phyloP scores from a whole-genome alignment of 805 yeast genomes.

The Myxozyma neotropica region DNA sequence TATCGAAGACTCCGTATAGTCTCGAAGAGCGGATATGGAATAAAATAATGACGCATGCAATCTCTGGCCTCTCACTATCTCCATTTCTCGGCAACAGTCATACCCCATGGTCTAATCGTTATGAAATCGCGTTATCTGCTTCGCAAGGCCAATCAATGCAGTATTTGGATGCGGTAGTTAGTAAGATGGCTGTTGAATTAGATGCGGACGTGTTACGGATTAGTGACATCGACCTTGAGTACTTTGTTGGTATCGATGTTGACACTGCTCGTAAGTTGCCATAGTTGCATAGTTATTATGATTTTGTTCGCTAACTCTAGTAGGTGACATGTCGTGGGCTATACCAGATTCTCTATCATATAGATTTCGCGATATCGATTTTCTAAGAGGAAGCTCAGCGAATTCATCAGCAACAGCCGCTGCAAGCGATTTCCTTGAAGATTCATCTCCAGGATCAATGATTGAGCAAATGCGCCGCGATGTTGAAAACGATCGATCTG shows the following conservation, averaged over 20 bases:
- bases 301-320: no score
- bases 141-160: constrained; percentile 29
- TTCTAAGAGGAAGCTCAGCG: not conserved
- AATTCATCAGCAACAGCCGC: not conserved
- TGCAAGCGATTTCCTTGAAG: not conserved
- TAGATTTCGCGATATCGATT: constrained; percentile 11
- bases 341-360: constrained; percentile 12
- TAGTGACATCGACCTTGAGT: constrained; percentile 24
- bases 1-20: constrained; percentile 13
- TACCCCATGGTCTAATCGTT: constrained; percentile 22
- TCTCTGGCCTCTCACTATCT: constrained; percentile 10
- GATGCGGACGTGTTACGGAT: constrained; percentile 25
- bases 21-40: constrained; percentile 24
- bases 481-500: not conserved
- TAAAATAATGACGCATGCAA: constrained; percentile 4
- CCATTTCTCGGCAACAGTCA: not conserved
- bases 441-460: not conserved
- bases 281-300: not conserved
- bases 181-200: constrained; percentile 16
- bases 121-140: constrained; percentile 15
- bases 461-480: not conserved
- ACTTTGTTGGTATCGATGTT: constrained; percentile 14
- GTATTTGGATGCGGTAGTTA: constrained; percentile 25
- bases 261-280: not conserved
- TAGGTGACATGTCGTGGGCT: constrained; percentile 9